phyloP scores from a whole-genome alignment of 169 alveolate species.

The Plasmodium gallinaceum region DNA sequence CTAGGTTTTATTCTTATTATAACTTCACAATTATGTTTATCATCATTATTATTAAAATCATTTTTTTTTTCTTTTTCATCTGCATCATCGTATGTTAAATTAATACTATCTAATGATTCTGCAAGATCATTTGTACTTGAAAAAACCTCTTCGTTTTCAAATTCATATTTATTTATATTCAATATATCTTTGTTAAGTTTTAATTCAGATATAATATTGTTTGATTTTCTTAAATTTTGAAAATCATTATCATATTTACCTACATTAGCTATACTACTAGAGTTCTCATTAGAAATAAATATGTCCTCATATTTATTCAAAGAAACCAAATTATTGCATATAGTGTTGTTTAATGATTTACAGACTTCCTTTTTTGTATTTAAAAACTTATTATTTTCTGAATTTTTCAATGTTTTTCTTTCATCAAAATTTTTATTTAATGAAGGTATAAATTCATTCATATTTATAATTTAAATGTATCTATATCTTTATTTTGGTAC shows the following conservation, averaged over 20 bases:
- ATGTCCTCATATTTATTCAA: not conserved
- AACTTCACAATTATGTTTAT: slow-evolving; percentile 43
- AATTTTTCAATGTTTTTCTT: not conserved
- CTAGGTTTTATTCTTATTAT: slow-evolving; percentile 45
- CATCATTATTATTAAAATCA: slow-evolving; percentile 15
- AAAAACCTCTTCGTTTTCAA: slow-evolving; percentile 16
- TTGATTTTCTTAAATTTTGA: not conserved
- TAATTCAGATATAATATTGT: too few species aligned
- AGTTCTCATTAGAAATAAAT: not conserved
- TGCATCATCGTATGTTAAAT: slow-evolving; percentile 29
- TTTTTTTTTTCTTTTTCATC: slow-evolving; percentile 10
- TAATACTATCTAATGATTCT: slow-evolving; percentile 23
- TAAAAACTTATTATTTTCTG: not conserved
- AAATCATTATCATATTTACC: not conserved
- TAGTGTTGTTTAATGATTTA: not conserved
- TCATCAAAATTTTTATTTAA: not conserved
- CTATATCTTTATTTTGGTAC: too few species aligned
- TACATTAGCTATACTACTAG: not conserved
- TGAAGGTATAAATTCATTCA: too few species aligned
- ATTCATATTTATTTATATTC: slow-evolving; percentile 12
- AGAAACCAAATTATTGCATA: not conserved
- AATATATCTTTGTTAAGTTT: not conserved
- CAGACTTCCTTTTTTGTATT: slow-evolving; percentile 5
- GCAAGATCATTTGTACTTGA: slow-evolving; percentile 5
- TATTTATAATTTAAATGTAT: too few species aligned